Percentiles rank a stretch among this genome's conserved stretches.
Conservation (phyloP, 2,329 filamentous ascomycete genomes). For the Fonsecaea pedrosoi region DNA sequence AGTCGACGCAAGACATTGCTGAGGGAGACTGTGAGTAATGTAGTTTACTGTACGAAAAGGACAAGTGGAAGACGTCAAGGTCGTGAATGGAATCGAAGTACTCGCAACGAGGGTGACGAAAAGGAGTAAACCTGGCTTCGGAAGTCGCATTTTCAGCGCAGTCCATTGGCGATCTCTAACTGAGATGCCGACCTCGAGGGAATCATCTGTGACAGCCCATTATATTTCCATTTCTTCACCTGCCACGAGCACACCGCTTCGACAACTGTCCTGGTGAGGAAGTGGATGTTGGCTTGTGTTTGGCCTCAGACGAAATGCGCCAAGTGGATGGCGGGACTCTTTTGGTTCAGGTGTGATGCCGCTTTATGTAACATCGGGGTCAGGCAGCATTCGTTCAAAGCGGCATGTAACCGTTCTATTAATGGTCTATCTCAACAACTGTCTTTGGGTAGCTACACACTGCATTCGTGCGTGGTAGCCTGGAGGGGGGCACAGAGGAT, state of each 20-base stretch:
- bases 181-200: not conserved
- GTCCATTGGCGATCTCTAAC: not conserved
- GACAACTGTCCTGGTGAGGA: not conserved
- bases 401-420: not conserved
- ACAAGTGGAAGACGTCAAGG: conserved; percentile 47
- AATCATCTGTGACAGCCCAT: not conserved
- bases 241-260: not conserved
- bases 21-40: conserved; percentile 77
- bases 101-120: conserved; percentile 10
- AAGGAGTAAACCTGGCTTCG: conserved; percentile 12
- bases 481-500: too few species aligned
- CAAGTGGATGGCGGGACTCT: not conserved
- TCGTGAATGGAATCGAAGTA: conserved; percentile 13
- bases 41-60: conserved; percentile 74
- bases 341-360: not conserved
- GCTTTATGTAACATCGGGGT: not conserved
- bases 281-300: not conserved
- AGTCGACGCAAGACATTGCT: conserved; percentile 72
- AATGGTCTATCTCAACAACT: not conserved
- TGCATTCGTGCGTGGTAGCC: too few species aligned
- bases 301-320: not conserved
- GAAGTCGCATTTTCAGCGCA: conserved; percentile 22
- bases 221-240: not conserved
- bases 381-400: not conserved
- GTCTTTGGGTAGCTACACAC: too few species aligned